Conservation (phyloP, 2,329 filamentous ascomycete genomes). For the Domatiomyces catenatus region DNA sequence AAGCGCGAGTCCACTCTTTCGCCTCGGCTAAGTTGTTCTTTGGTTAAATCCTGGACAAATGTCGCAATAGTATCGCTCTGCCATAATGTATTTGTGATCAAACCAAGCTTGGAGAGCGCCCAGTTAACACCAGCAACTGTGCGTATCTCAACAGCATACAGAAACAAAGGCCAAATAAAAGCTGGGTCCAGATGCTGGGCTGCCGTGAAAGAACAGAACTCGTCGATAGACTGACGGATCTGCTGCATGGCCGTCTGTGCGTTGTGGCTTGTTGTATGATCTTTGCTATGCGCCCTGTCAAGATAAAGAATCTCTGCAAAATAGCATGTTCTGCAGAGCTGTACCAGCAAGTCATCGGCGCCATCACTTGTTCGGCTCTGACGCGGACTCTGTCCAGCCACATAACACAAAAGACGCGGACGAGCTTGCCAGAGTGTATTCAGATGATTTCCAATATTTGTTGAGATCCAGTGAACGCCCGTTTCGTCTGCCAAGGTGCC, state of each 20-base stretch:
- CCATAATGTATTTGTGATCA: conserved; percentile 1
- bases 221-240: conserved; percentile 3
- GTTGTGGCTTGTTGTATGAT: conserved; percentile 1
- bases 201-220: not conserved
- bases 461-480: conserved; percentile 25
- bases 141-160: conserved; percentile 3
- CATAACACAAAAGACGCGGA: conserved; percentile 11
- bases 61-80: conserved; percentile 4
- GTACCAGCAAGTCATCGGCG: not conserved
- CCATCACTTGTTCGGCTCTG: not conserved
- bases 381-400: not conserved
- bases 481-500: conserved; percentile 25
- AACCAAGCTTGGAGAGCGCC: conserved; percentile 3
- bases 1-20: conserved; percentile 5
- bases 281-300: conserved; percentile 1
- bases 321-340: conserved; percentile 3
- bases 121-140: conserved; percentile 2
- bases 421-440: conserved; percentile 23
- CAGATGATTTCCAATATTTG: conserved; percentile 23
- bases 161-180: conserved; percentile 6
- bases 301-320: conserved; percentile 5
- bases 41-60: conserved; percentile 1
- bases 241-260: conserved; percentile 3
- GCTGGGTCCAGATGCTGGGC: conserved; percentile 1
- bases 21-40: conserved; percentile 1